These are phyloP conservation scores for Dendrobium catenatum DNA, from an alignment of 106 monocot species.

Conservation along the genomic window DNA sequence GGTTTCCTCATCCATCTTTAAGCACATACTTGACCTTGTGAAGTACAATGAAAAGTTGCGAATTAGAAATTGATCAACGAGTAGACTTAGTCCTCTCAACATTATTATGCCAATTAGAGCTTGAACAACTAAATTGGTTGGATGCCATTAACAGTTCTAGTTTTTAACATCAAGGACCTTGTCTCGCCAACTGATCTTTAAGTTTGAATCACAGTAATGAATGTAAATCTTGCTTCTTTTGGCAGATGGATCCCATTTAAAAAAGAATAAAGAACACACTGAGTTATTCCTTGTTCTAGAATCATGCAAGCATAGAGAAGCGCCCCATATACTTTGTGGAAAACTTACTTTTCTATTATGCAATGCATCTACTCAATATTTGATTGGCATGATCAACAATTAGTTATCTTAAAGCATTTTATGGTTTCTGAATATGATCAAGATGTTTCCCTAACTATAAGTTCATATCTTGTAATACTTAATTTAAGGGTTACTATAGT, in stretches of 20 bases:
- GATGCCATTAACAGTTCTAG: background rate
- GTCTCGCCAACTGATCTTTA: background rate
- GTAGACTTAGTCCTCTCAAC: background rate
- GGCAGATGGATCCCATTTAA: background rate
- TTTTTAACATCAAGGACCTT: background rate
- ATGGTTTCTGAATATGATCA: background rate
- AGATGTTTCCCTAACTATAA: slow-evolving; percentile 1
- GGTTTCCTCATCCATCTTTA: background rate
- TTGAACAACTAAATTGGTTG: background rate
- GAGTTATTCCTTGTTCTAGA: background rate
- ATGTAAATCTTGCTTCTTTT: background rate
- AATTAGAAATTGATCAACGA: background rate
- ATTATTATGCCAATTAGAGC: background rate
- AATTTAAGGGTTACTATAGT: background rate
- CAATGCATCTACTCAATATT: background rate
- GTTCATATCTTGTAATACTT: background rate
- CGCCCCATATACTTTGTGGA: background rate
- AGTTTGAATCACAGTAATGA: background rate
- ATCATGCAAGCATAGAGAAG: background rate
- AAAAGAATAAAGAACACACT: background rate
- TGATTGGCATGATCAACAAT: background rate
- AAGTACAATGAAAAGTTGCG: background rate
- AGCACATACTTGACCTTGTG: background rate
- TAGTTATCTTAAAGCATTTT: background rate
- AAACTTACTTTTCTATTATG: background rate